A percentile compares a stretch with the other conserved stretches of the same genome.
phyloP scores from a whole-genome alignment of 2,329 filamentous ascomycete genomes.

The Fusarium mexicanum region DNA sequence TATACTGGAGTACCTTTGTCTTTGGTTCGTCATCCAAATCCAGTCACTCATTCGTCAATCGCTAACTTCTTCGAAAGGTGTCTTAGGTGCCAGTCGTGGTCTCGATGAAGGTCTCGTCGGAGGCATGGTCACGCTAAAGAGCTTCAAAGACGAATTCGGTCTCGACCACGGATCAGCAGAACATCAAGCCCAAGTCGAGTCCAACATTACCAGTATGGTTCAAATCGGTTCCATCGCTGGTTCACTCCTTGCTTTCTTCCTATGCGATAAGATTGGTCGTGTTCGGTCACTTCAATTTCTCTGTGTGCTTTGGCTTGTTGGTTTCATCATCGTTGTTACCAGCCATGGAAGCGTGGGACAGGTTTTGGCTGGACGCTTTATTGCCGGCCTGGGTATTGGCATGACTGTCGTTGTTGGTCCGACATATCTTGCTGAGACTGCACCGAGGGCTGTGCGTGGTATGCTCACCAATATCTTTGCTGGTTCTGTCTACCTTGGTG shows the following conservation, averaged over 20 bases:
- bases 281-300: conserved; percentile 12
- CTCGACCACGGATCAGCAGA: conserved; percentile 57
- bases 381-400: conserved; percentile 13
- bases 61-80: background rate
- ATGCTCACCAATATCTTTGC: conserved; percentile 65
- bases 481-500: conserved; percentile 38
- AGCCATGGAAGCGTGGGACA: conserved; percentile 19
- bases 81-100: conserved; percentile 19
- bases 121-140: conserved; percentile 67
- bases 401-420: conserved; percentile 46
- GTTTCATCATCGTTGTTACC: conserved; percentile 3
- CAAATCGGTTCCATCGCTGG: conserved; percentile 74
- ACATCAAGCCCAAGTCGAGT: conserved; percentile 68
- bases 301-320: conserved; percentile 3
- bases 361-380: conserved; percentile 6
- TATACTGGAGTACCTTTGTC: conserved; percentile 25
- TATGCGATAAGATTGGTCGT: conserved; percentile 16
- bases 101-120: conserved; percentile 68
- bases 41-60: fast-evolving
- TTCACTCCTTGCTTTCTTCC: conserved; percentile 60
- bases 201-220: conserved; percentile 77
- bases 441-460: conserved; percentile 70
- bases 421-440: conserved; percentile 70
- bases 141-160: conserved; percentile 64
- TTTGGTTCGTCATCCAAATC: background rate